These are phyloP conservation scores for Ilex paraguariensis DNA, from an alignment of 305 asterid species.

Conservation along the genomic window DNA sequence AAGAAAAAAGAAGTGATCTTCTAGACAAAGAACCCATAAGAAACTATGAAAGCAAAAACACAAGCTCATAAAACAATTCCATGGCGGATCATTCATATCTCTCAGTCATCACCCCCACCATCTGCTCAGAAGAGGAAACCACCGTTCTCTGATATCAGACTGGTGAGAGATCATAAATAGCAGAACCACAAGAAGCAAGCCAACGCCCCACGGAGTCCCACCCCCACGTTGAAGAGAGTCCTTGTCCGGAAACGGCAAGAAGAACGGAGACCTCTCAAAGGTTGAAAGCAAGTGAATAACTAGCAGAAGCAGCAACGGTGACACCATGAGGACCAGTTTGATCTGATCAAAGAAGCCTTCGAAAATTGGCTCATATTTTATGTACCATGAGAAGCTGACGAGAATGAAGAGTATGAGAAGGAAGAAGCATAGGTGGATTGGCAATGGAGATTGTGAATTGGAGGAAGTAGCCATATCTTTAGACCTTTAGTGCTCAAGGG, in stretches of 20 bases:
- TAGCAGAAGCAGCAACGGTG: constrained; percentile 61
- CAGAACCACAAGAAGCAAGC: constrained; percentile 58
- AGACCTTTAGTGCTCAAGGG: constrained; percentile 18
- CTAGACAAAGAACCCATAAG: too few species aligned
- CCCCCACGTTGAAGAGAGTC: constrained; percentile 55
- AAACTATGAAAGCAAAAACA: too few species aligned
- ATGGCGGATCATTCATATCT: too few species aligned
- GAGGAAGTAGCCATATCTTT: constrained; percentile 23
- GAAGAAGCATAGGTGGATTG: constrained; percentile 68
- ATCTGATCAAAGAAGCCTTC: constrained; percentile 62
- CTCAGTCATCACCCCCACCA: not conserved
- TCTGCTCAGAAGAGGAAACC: constrained; percentile 42
- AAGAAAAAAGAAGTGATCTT: too few species aligned
- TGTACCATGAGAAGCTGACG: constrained; percentile 74
- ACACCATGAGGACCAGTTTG: constrained; percentile 51
- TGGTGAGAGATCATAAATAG: constrained; percentile 82
- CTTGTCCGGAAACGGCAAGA: constrained; percentile 39
- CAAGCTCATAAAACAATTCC: too few species aligned
- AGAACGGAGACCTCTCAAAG: constrained; percentile 28
- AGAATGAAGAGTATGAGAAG: constrained; percentile 43
- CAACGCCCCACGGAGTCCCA: constrained; percentile 89
- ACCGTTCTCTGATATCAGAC: constrained; percentile 64
- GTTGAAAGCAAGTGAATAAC: constrained; percentile 51
- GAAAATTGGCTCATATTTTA: constrained; percentile 51
- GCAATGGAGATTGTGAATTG: constrained; percentile 26